These are phyloP conservation scores for Albifimbria verrucaria DNA, from an alignment of 2,329 filamentous ascomycete genomes.

Conservation along the genomic window DNA sequence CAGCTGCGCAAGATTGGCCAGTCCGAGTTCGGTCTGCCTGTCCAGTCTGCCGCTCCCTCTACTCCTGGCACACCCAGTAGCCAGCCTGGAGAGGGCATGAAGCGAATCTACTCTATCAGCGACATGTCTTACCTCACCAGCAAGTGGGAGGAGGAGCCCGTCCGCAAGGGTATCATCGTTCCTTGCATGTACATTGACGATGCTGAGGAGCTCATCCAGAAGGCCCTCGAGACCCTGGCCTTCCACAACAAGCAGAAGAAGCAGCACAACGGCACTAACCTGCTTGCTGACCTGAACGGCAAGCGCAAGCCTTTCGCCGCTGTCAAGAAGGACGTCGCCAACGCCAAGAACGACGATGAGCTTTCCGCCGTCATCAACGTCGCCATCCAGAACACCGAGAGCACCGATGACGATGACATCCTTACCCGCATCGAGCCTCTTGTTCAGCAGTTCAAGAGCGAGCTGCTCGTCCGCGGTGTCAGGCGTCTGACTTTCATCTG, in stretches of 20 bases:
- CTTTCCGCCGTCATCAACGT: constrained; percentile 91
- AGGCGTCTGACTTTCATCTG: constrained; percentile 95
- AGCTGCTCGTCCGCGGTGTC: constrained; percentile 76
- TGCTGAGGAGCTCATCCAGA: constrained; percentile 78
- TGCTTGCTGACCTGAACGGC: constrained; percentile 70
- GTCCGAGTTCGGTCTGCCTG: constrained; percentile 80
- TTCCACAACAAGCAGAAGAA: constrained; percentile 55
- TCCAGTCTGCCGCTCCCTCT: constrained; percentile 77
- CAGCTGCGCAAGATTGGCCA: constrained; percentile 89
- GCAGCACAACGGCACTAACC: constrained; percentile 46
- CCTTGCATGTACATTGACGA: constrained; percentile 94
- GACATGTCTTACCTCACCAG: constrained; percentile 87
- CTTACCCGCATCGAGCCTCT: constrained; percentile 71
- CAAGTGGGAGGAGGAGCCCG: constrained; percentile 71
- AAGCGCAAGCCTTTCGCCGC: constrained; percentile 56
- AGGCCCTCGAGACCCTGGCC: constrained; percentile 82
- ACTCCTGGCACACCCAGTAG: constrained; percentile 73
- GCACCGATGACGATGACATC: constrained; percentile 76
- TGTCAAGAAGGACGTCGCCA: constrained; percentile 17
- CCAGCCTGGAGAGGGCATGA: constrained; percentile 54
- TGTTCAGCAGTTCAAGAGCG: constrained; percentile 76
- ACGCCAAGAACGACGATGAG: constrained; percentile 60
- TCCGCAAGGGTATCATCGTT: constrained; percentile 89
- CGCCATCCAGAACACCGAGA: constrained; percentile 85
- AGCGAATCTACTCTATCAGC: constrained; percentile 90